Evolutionary conservation across 768 basidiomycete species (phyloP).

Genomic region (Amanita thiersii): DNA sequence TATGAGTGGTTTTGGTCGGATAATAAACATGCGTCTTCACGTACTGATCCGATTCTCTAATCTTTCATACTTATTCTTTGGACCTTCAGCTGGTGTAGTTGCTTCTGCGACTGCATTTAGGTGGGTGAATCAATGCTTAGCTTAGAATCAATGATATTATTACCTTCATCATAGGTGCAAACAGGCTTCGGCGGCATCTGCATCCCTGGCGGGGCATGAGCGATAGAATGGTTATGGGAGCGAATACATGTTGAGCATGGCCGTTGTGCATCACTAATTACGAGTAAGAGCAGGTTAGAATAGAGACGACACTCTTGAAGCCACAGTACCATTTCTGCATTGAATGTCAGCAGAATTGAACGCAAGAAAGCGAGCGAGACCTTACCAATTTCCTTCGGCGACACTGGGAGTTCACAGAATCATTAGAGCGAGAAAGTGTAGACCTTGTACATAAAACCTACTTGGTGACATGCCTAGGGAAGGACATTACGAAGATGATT

Average conservation of each 20-base stretch:
- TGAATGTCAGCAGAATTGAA: constrained; percentile 7
- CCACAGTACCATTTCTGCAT: constrained; percentile 50
- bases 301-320: background rate
- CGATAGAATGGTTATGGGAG: constrained; percentile 62
- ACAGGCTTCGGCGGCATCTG: constrained; percentile 48
- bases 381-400: constrained; percentile 66
- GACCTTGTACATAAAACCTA: constrained; percentile 16
- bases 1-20: background rate
- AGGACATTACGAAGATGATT: constrained; percentile 3
- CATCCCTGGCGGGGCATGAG: constrained; percentile 52
- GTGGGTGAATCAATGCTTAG: constrained; percentile 3
- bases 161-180: constrained; percentile 74
- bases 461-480: constrained; percentile 50
- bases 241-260: constrained; percentile 75
- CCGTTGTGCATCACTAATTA: constrained; percentile 58
- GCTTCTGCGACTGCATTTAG: constrained; percentile 36
- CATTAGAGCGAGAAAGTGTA: constrained; percentile 12
- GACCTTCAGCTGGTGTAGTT: constrained; percentile 33
- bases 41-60: constrained; percentile 63
- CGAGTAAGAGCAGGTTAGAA: constrained; percentile 3
- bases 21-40: constrained; percentile 13
- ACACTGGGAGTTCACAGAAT: constrained; percentile 36
- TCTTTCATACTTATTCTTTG: constrained; percentile 54
- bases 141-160: constrained; percentile 9
- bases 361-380: constrained; percentile 4